Evolutionary conservation across 2,329 filamentous ascomycete genomes (phyloP), one percentile per base, ranked within the genome.

Genomic region (Herpomyces periplanetae): DNA sequence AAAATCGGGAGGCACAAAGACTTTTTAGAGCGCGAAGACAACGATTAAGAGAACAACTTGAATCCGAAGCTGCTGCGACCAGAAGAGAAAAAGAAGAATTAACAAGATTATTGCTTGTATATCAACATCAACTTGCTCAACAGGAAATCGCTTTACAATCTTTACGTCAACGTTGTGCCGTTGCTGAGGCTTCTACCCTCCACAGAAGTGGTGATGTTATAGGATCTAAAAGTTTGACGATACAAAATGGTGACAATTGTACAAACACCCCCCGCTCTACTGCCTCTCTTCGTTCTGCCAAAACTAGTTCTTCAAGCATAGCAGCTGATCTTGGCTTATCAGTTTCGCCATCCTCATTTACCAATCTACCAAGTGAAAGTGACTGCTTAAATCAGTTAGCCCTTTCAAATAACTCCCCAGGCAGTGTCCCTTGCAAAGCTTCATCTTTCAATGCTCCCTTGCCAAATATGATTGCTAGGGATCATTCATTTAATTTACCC

Each of bases 181-280:
- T 18, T 10, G 5, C 31, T 29, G 20, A 31, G 28, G 4, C 31
- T 19, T 6, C 31, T 30, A 21, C 31, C 31, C 1, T 31, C 18
- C 8, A 7, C 8, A 15, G 8, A 6, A 19, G 39, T 43, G 15
- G 36, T 31, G 2, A 39, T 28, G 1, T 34, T 35, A 3, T 26
- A 28, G 4, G 32, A 26, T 3, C 31, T 28, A 22, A 35, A 30
- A 31, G 38, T 39, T 17, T 44, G 37, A 0, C 40, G 40, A 1
- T 45, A 35, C 0, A 38, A 48, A 21, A 48, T 55, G 2, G 52
- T 54, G 28, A 43, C 43, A 4, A 47, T 39, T 2, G 49, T 49
- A 3, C 47, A 47, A 27, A 53, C 51, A 0, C 45, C 46, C 13
- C 36, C 44, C 26, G 34, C 49, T n/a, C n/a, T n/a, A n/a, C n/a